Evolutionary conservation across 1,139 yeast species (phyloP), one percentile per base, ranked within the genome.

Genomic region (Spencermartinsiella ligniputridi): DNA sequence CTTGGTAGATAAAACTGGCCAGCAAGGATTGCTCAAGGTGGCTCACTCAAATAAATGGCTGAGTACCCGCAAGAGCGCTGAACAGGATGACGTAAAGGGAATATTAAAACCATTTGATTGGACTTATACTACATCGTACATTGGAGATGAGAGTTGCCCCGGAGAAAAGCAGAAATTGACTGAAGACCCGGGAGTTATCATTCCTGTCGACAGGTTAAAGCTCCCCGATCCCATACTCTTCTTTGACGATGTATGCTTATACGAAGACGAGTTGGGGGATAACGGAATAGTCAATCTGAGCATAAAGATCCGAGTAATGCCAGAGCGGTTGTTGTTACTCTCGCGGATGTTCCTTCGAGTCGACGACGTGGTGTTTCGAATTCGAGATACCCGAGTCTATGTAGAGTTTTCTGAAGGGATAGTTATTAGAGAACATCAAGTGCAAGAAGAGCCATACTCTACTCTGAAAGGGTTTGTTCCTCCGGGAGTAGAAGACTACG

Each of bases 241-340:
- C 61, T 92, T 79, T 60, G 97, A 89, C 61, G 97, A 90, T 56
- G 79, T 88, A 67, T 79, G 87, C 5, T 69, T 94, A 27, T 94
- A 78, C 60, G 99, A 92, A 61, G 98, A 92, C 60, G 99, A 92
- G 62, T 71, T 92, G 46, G 98, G 96, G 2, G 99, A 92, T 63
- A 92, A 92, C 62, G 99, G 99, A 3, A 84, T 88, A 20, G 80
- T 94, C 0, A 75, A 87, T 46, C 67, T 87, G 44, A 79, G 81
- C 43, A 80, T 83, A 25, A 89, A 89, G 63, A 78, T 94, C 22
- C 70, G 99, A 53, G 97, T 89, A 2, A 94, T 92, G 97, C 82
- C 83, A 4, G 77, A 83, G 40, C 78, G 96, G 49, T 62, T 92
- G 50, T 68, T 92, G 36, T 54, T 92, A 32, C 70, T 92, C 40